These are phyloP conservation scores for Apiotrichum mycotoxinovorans DNA, from an alignment of 1,284 basidiomycete genomes.

Conservation along the genomic window DNA sequence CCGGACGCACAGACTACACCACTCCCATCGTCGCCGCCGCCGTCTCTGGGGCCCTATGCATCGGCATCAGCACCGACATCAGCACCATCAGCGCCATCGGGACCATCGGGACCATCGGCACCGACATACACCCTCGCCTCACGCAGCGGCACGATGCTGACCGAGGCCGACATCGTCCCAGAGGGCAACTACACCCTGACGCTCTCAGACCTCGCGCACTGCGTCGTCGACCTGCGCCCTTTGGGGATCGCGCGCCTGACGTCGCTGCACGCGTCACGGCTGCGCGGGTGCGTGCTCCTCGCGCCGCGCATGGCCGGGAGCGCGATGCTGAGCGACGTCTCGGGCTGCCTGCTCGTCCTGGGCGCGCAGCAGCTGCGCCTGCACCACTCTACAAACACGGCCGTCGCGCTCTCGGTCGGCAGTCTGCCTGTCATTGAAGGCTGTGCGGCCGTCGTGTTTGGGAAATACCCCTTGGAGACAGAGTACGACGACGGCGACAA, in stretches of 20 bases:
- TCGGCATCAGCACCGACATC: not conserved
- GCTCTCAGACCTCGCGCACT: slow-evolving; percentile 45
- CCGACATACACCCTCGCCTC: slow-evolving; percentile 41
- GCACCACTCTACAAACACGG: slow-evolving; percentile 62
- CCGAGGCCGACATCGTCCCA: not conserved
- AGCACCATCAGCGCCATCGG: slow-evolving; percentile 9
- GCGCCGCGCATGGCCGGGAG: slow-evolving; percentile 62
- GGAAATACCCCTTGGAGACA: slow-evolving; percentile 55
- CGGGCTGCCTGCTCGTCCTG: slow-evolving; percentile 60
- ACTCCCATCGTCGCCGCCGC: too few relatives aligned
- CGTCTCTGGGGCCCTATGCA: too few relatives aligned
- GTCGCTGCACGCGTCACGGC: slow-evolving; percentile 60
- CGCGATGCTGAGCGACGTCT: slow-evolving; percentile 63
- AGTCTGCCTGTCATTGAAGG: slow-evolving; percentile 75
- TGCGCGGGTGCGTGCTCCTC: slow-evolving; percentile 60
- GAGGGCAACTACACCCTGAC: slow-evolving; percentile 28
- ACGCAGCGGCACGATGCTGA: slow-evolving; percentile 49
- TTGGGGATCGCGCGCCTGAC: slow-evolving; percentile 21
- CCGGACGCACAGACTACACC: too few relatives aligned
- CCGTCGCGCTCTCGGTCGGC: slow-evolving; percentile 61
- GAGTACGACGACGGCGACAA: slow-evolving; percentile 27
- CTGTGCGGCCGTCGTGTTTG: slow-evolving; percentile 60
- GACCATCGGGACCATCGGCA: slow-evolving; percentile 10
- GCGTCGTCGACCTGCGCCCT: slow-evolving; percentile 62
- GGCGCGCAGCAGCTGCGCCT: slow-evolving; percentile 82